Conservation (phyloP, 2,329 filamentous ascomycete genomes). For the Claviceps fusiformis region DNA sequence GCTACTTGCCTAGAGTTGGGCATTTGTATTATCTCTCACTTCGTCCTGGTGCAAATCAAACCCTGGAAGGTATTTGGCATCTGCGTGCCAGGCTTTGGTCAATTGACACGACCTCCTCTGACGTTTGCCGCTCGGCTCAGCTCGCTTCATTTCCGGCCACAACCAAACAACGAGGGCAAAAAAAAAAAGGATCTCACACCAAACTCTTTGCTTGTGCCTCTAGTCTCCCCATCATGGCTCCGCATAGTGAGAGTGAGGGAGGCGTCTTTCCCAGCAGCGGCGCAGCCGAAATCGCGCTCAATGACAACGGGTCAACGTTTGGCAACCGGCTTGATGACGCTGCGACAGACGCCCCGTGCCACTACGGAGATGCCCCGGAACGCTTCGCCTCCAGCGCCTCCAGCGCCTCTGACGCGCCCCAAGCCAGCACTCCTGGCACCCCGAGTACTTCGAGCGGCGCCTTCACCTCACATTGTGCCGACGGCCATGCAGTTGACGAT, state of each 20-base stretch:
- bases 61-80: not conserved
- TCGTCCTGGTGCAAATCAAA: not conserved
- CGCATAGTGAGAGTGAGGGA: constrained; percentile 22
- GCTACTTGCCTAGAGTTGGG: too few species aligned
- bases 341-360: not conserved
- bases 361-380: constrained; percentile 2
- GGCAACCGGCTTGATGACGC: not conserved
- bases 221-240: constrained; percentile 15
- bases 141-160: too few species aligned
- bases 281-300: constrained; percentile 7
- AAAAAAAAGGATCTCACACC: not conserved
- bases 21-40: too few species aligned
- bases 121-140: too few species aligned
- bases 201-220: not conserved
- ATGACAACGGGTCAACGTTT: constrained; percentile 2
- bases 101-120: not conserved
- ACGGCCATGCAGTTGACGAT: not conserved
- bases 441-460: constrained; percentile 2
- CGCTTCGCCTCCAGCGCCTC: not conserved
- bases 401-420: not conserved
- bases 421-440: constrained; percentile 2
- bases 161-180: not conserved
- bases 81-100: not conserved
- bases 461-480: not conserved
- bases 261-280: constrained; percentile 16